Base-by-base conservation (phyloP, 1,139 yeast species). In the Magnusiomyces suaveolens region DNA sequence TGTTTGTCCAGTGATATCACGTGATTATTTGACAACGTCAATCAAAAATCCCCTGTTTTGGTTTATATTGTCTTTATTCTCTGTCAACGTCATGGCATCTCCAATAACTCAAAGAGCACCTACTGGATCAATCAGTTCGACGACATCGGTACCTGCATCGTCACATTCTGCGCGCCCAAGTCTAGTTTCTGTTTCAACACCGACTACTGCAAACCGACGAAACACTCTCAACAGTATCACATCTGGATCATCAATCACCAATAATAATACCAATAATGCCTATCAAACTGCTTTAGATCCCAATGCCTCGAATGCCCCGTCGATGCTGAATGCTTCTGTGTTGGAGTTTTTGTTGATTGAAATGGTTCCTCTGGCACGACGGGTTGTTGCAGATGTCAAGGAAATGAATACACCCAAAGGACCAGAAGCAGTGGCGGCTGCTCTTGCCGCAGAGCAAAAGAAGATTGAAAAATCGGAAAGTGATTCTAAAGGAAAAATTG, bases 291-390 rank as follows among this genome's bases (percentile, higher is more conserved):
- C 52, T 21, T 24, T 29, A 2, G 46, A 38, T 29, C 24, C 36
- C 2, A 32, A 29, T 14, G n/a, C 18, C 25, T 52, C 52, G 29
- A 58, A 57, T n/a, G n/a, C n/a, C n/a, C 36, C 36, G 6, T 29
- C 36, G 55, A 58, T 55, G 56, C 79, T 83, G 51, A 81, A 74
- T 62, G 65, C 77, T 18, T 67, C 78, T 2, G 74, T 81, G 43
- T 68, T 84, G 51, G 83, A 82, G 50, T 75, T 81, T 58, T 77
- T 88, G 32, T 69, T 89, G 29, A 86, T 83, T 64, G 96, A 88
- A 68, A 70, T 85, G 47, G 82, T 87, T 1, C 94, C 96, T 12
- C 69, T 84, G 43, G 79, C 88, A 1, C 76, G 84, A 52, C 73
- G 84, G 50, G 79, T 83, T 6, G 76, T 81, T 20, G 71, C 71